Evolutionary conservation across 441 rosid genomes (phyloP).

Genomic region (Aleurites moluccanus): DNA sequence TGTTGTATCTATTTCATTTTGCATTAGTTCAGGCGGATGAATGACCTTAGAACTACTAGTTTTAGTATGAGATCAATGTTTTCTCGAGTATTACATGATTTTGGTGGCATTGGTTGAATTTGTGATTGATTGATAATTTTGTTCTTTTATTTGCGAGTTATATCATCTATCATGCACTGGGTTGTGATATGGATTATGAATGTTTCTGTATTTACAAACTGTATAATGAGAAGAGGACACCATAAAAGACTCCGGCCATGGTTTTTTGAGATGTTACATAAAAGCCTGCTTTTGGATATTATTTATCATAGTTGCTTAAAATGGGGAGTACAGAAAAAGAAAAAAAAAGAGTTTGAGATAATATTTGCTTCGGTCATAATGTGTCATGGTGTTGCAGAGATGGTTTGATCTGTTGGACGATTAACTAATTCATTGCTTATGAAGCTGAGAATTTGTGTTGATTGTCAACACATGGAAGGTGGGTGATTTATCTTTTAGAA

Average conservation of each 20-base stretch:
- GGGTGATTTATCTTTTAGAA: too few relatives aligned
- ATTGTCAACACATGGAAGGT: too few relatives aligned
- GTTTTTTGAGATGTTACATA: background rate
- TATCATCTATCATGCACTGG: background rate
- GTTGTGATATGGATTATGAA: background rate
- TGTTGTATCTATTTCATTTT: constrained; percentile 20
- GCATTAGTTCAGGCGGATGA: constrained; percentile 12
- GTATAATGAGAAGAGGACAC: background rate
- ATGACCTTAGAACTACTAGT: constrained; percentile 15
- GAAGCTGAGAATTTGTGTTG: too few relatives aligned
- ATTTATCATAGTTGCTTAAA: background rate
- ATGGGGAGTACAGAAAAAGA: too few relatives aligned
- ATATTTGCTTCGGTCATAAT: too few relatives aligned
- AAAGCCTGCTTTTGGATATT: background rate
- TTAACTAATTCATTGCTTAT: too few relatives aligned
- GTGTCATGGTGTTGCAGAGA: too few relatives aligned
- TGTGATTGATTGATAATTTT: background rate
- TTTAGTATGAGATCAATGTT: constrained; percentile 21
- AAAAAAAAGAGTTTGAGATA: too few relatives aligned
- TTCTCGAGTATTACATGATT: background rate
- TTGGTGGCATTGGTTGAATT: background rate
- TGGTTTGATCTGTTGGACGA: too few relatives aligned
- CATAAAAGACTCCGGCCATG: background rate
- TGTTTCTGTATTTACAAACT: background rate
- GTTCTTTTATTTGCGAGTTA: background rate